phyloP scores from a whole-genome alignment of 805 yeast genomes.

The Hanseniaspora mollemarum region DNA sequence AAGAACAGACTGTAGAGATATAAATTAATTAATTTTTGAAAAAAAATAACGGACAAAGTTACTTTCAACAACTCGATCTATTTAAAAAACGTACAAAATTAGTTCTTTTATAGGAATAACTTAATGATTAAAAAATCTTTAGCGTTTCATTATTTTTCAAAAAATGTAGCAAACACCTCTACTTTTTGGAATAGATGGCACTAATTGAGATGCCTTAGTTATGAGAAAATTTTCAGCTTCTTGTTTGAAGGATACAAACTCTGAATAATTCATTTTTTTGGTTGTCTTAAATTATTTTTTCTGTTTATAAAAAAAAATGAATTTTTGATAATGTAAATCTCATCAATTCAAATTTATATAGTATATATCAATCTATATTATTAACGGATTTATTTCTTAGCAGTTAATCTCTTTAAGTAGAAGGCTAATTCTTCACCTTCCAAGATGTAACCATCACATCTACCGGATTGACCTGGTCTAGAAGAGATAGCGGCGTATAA shows the following conservation, averaged over 20 bases:
- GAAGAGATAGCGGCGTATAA: constrained; percentile 97
- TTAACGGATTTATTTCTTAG: constrained; percentile 68
- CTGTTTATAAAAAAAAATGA: neutral
- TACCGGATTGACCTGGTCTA: constrained; percentile 99
- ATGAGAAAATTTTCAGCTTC: no score
- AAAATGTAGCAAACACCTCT: no score
- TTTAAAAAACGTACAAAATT: no score
- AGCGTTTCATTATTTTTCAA: no score
- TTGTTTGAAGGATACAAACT: no score
- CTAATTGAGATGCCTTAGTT: no score
- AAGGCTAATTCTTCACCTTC: constrained; percentile 99
- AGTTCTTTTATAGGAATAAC: neutral
- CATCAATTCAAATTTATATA: neutral
- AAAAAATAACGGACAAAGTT: no score
- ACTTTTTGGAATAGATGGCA: no score
- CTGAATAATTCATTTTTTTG: neutral
- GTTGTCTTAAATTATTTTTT: neutral
- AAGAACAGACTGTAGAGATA: neutral
- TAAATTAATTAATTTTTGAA: no score
- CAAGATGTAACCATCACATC: constrained; percentile 99
- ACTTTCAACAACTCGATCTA: no score
- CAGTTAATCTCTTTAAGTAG: constrained; percentile 99
- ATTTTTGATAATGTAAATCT: constrained; percentile 1
- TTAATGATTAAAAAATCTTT: no score
- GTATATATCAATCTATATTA: neutral